phyloP scores from a whole-genome alignment of 305 asterid species.

The Solanum hybrid region DNA sequence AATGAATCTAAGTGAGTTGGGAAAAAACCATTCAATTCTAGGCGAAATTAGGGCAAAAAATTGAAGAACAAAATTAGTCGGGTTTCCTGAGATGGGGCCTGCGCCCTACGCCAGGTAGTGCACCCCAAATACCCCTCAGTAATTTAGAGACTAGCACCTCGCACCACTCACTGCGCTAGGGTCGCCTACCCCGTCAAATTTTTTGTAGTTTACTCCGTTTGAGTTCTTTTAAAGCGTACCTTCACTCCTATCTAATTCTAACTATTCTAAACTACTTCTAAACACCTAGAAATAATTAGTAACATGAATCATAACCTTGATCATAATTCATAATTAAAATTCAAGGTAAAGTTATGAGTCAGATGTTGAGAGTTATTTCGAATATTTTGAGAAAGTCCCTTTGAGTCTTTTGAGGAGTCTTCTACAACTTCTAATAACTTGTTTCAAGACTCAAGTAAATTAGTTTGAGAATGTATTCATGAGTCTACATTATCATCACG shows the following conservation, averaged over 20 bases:
- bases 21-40: background rate
- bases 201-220: background rate
- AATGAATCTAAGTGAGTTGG: background rate
- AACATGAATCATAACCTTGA: background rate
- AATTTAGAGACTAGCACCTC: background rate
- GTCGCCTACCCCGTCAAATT: background rate
- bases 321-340: background rate
- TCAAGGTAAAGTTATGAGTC: background rate
- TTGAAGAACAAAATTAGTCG: background rate
- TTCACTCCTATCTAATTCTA: background rate
- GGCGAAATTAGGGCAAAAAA: background rate
- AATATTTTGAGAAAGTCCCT: background rate
- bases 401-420: background rate
- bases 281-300: background rate
- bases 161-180: background rate
- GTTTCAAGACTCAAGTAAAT: background rate
- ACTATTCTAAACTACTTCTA: background rate
- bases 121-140: background rate
- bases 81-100: background rate
- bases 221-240: background rate
- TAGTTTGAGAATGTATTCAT: background rate
- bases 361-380: background rate
- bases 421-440: background rate
- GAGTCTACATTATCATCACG: background rate
- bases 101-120: background rate